phyloP scores from a whole-genome alignment of 2,329 filamentous ascomycete species.

The Chaetomiaceae sp. region DNA sequence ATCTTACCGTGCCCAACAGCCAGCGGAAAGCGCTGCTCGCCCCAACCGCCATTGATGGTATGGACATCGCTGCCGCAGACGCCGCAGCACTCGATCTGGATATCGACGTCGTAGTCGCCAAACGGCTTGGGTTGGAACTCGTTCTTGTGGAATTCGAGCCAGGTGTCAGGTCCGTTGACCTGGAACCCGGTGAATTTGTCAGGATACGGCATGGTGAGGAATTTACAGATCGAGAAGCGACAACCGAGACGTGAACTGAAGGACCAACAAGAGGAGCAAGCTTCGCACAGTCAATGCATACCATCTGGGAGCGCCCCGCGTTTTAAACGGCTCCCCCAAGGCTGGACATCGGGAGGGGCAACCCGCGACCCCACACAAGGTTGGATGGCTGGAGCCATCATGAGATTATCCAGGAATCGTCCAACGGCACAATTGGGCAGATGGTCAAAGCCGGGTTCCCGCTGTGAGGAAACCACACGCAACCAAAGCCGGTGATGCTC shows the following conservation, averaged over 20 bases:
- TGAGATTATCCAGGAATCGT: conserved; percentile 19
- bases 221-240: not conserved
- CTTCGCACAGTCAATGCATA: too few species aligned
- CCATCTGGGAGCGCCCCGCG: not conserved
- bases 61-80: conserved; percentile 70
- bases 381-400: conserved; percentile 3
- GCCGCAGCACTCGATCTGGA: conserved; percentile 79
- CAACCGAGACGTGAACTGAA: not conserved
- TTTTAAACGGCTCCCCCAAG: conserved; percentile 1
- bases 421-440: not conserved
- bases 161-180: conserved; percentile 50
- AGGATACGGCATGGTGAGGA: conserved; percentile 47
- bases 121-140: conserved; percentile 82
- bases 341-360: not conserved
- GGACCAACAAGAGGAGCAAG: not conserved
- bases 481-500: conserved; percentile 10
- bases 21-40: conserved; percentile 56
- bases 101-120: conserved; percentile 79
- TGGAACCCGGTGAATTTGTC: conserved; percentile 60
- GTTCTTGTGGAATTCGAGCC: conserved; percentile 63
- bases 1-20: conserved; percentile 61
- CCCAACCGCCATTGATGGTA: conserved; percentile 67
- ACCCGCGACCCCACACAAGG: not conserved
- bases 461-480: not conserved
- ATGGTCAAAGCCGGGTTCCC: not conserved